A percentile compares a stretch with the other conserved stretches of the same genome.
These are phyloP conservation scores for Friedmanniomyces simplex DNA, from an alignment of 495 filamentous ascomycete genomes.

Conservation along the genomic window DNA sequence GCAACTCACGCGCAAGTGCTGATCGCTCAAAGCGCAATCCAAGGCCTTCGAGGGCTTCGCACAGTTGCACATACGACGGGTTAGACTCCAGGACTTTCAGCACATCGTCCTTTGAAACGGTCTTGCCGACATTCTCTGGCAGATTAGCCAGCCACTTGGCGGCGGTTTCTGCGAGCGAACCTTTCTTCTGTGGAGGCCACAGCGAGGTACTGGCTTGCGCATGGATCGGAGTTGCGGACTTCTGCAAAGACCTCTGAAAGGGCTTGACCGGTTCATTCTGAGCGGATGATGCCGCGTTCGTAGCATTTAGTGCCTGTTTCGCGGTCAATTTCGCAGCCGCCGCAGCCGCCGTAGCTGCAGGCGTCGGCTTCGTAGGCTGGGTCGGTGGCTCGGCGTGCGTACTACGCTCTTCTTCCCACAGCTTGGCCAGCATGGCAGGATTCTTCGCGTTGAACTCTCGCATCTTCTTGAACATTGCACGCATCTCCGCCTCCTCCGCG, in stretches of 20 bases:
- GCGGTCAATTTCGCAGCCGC: background rate
- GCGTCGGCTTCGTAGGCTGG: background rate
- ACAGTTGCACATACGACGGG: conserved; percentile 41
- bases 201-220: conserved; percentile 20
- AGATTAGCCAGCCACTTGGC: conserved; percentile 23
- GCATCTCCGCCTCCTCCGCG: conserved; percentile 23
- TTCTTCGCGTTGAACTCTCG: conserved; percentile 32
- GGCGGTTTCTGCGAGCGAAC: conserved; percentile 24
- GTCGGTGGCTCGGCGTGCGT: conserved; percentile 11
- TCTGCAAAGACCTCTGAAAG: background rate
- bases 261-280: background rate
- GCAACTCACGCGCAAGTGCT: conserved; percentile 36
- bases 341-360: conserved; percentile 9
- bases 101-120: conserved; percentile 26
- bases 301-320: background rate
- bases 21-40: conserved; percentile 37
- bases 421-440: conserved; percentile 29
- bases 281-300: background rate
- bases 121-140: conserved; percentile 23
- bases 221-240: background rate
- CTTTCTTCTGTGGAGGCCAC: conserved; percentile 33
- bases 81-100: conserved; percentile 36
- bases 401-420: conserved; percentile 33
- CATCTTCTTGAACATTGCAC: conserved; percentile 34
- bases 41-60: conserved; percentile 37